Evolutionary conservation across 768 basidiomycete genomes (phyloP).

Genomic region (Clavaria fumosa): DNA sequence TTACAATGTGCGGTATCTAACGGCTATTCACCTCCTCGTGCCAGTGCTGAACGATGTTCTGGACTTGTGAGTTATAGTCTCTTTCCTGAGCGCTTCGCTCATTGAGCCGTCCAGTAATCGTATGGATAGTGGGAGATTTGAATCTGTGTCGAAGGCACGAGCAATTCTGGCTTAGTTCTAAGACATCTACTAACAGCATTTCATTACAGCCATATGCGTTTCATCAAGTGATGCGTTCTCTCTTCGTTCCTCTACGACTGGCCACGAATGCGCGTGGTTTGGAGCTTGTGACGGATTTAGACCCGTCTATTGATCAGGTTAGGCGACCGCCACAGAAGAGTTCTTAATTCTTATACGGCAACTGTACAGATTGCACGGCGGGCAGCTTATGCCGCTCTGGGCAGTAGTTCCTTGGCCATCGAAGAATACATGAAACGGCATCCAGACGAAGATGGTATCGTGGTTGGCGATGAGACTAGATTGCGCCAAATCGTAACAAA

Average conservation of each 20-base stretch:
- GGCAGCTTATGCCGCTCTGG: slow-evolving; percentile 45
- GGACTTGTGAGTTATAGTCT: slow-evolving; percentile 42
- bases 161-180: not conserved
- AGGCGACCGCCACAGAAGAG: slow-evolving; percentile 7
- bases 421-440: slow-evolving; percentile 26
- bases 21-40: slow-evolving; percentile 2
- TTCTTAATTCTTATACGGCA: not conserved
- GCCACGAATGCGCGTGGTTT: slow-evolving; percentile 54
- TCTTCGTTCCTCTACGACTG: slow-evolving; percentile 53
- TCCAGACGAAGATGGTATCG: slow-evolving; percentile 42
- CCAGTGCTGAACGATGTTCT: slow-evolving; percentile 65
- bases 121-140: slow-evolving; percentile 79
- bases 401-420: slow-evolving; percentile 29
- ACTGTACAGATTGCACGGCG: slow-evolving; percentile 38
- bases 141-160: slow-evolving; percentile 40
- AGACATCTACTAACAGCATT: slow-evolving; percentile 2
- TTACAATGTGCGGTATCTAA: slow-evolving; percentile 5
- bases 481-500: slow-evolving; percentile 73
- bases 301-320: slow-evolving; percentile 50
- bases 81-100: slow-evolving; percentile 2
- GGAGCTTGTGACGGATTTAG: slow-evolving; percentile 52
- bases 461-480: slow-evolving; percentile 74
- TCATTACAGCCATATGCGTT: slow-evolving; percentile 47
- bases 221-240: slow-evolving; percentile 61
- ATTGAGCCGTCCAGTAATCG: slow-evolving; percentile 38